Conservation (phyloP, 2,329 filamentous ascomycete species). For the Fusarium pseudograminearum region DNA sequence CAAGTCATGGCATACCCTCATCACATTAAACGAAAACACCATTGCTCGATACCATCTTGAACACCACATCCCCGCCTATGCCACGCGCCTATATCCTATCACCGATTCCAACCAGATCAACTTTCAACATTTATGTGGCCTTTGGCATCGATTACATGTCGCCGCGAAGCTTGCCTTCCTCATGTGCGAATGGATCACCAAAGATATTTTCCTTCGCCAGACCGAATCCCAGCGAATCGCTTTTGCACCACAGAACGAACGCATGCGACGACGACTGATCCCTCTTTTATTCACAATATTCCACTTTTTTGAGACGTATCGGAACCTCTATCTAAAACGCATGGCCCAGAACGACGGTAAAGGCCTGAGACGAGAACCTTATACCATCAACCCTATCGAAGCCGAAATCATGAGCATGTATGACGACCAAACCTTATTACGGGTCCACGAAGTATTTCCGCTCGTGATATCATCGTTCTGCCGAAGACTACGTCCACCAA, state of each 20-base stretch:
- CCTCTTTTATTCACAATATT: constrained; percentile 74
- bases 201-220: constrained; percentile 72
- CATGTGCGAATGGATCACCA: constrained; percentile 74
- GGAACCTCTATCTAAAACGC: constrained; percentile 68
- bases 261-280: constrained; percentile 73
- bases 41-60: constrained; percentile 72
- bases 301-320: constrained; percentile 75
- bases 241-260: constrained; percentile 70
- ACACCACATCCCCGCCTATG: constrained; percentile 70
- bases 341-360: constrained; percentile 64
- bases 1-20: constrained; percentile 68
- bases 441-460: constrained; percentile 74
- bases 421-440: constrained; percentile 71
- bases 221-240: constrained; percentile 66
- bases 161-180: constrained; percentile 71
- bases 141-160: constrained; percentile 75
- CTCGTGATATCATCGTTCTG: constrained; percentile 74
- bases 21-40: constrained; percentile 70
- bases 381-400: constrained; percentile 73
- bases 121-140: constrained; percentile 71
- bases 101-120: constrained; percentile 62
- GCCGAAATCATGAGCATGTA: constrained; percentile 72
- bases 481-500: constrained; percentile 71
- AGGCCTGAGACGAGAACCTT: constrained; percentile 65
- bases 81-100: constrained; percentile 68